These are phyloP conservation scores for Salix viminalis DNA, from an alignment of 345 rosid species.

Conservation along the genomic window DNA sequence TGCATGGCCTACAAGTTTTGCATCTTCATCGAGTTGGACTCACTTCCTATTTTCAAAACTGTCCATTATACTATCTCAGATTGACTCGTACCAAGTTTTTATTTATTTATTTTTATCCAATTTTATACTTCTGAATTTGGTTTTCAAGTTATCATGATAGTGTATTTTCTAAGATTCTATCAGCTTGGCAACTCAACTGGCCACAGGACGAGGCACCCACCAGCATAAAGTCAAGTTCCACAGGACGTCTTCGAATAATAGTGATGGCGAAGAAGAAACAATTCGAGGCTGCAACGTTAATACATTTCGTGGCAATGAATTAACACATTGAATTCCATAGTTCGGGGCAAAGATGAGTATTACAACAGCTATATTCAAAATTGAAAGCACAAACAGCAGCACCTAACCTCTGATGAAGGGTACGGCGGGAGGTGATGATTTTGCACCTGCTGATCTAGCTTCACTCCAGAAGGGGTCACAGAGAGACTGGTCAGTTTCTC, in stretches of 20 bases:
- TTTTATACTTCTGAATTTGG: too few species aligned
- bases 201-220: not conserved
- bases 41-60: too few species aligned
- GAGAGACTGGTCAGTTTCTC: conserved; percentile 17
- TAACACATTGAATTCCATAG: not conserved
- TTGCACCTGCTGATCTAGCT: conserved; percentile 11
- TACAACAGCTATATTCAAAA: not conserved
- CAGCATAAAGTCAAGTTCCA: not conserved
- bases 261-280: not conserved
- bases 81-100: too few species aligned
- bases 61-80: too few species aligned
- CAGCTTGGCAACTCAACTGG: not conserved
- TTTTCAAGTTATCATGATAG: too few species aligned
- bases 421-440: not conserved
- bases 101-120: too few species aligned
- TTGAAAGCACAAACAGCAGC: not conserved
- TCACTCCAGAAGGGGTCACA: not conserved
- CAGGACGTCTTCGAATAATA: not conserved
- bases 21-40: rapidly evolving
- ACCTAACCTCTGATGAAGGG: not conserved
- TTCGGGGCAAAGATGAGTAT: not conserved
- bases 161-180: too few species aligned
- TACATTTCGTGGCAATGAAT: not conserved
- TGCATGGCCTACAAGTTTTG: too few species aligned
- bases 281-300: not conserved